Base-by-base conservation (phyloP, 2,329 filamentous ascomycete species). In the Tolypocladium endophyticum region DNA sequence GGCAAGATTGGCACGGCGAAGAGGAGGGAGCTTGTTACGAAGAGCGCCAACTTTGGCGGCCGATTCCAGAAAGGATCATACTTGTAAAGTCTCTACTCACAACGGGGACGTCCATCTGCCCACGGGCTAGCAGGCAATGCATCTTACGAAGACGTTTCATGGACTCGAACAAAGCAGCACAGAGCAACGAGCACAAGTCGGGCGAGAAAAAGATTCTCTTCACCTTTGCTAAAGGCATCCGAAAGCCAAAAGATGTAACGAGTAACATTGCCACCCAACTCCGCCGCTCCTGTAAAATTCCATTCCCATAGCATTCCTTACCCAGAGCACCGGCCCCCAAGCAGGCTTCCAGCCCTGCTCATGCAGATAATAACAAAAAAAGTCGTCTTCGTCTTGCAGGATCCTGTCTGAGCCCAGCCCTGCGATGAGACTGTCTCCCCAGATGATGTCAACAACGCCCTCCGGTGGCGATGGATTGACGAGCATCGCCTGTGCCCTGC, bases 41-140 rank as follows among this genome's bases (percentile, higher is more conserved):
- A 88, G 70, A 89, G 91, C 5, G 84, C 86, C 20, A 88, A 92
- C 67, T 96, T 97, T 74, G 87, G 88, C 4, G 87, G 87, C 0
- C 81, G 90, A 56, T 97, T 97, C 68, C 83, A 86, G 23, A 88
- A 89, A 64, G 92, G 92, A n/a, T 85, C 78, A 23, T 87, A 79
- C 65, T 68, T 87, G 60, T 86, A 65, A n/a, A n/a, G 3, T 9
- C 1, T 14, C 16, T 33, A 30, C 3, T n/a, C 16, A 2, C 25
- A 8, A 33, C 25, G 4, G 16, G 28, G 11, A n/a, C 4, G 30
- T 52, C 4, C 20, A 20, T n/a, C 18, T 43, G 20, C 39, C 33
- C 6, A 2, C 9, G 14, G 6, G 25, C 28, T 52, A 30, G 33
- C 41, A 57, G n/a, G 8, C 23, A 30, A 18, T 30, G 25, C 30